A percentile compares a stretch with the other conserved stretches of the same genome.
Evolutionary conservation across 1,284 basidiomycete genomes (phyloP).

Genomic region (Pseudozyma thailandica): DNA sequence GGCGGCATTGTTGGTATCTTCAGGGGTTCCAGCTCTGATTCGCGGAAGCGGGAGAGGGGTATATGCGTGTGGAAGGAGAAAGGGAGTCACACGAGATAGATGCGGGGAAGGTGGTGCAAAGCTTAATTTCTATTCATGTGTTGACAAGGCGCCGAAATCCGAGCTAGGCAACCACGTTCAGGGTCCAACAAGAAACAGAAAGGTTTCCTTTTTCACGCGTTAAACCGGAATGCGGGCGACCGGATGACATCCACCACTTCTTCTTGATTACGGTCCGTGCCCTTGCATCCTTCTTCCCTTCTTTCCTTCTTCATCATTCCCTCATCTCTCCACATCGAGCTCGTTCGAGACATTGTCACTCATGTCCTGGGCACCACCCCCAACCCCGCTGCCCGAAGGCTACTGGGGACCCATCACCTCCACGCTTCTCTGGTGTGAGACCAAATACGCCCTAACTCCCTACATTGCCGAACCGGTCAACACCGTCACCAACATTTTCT

Average conservation of each 20-base stretch:
- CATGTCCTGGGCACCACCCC: conserved; percentile 42
- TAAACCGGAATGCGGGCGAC: no score
- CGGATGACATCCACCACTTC: no score
- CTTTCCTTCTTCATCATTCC: not conserved
- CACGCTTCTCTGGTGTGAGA: conserved; percentile 65
- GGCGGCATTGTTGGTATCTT: not conserved
- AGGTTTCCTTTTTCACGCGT: no score
- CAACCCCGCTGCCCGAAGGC: conserved; percentile 28
- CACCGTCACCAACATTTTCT: conserved; percentile 70
- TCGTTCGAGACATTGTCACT: not conserved
- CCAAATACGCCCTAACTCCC: conserved; percentile 58
- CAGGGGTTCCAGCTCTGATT: no score
- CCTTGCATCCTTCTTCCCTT: not conserved
- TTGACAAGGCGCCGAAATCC: no score
- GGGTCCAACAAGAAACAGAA: no score
- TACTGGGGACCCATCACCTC: conserved; percentile 63
- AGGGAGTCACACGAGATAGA: no score
- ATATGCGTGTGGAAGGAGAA: no score
- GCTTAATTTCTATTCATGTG: no score
- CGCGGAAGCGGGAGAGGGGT: no score
- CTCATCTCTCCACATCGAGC: not conserved
- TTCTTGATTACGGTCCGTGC: not conserved
- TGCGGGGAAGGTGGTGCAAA: no score
- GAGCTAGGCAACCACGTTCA: no score
- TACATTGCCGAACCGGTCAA: conserved; percentile 65